phyloP scores from a whole-genome alignment of 2,329 filamentous ascomycete genomes.

The Beauveria scarabaeidicola region DNA sequence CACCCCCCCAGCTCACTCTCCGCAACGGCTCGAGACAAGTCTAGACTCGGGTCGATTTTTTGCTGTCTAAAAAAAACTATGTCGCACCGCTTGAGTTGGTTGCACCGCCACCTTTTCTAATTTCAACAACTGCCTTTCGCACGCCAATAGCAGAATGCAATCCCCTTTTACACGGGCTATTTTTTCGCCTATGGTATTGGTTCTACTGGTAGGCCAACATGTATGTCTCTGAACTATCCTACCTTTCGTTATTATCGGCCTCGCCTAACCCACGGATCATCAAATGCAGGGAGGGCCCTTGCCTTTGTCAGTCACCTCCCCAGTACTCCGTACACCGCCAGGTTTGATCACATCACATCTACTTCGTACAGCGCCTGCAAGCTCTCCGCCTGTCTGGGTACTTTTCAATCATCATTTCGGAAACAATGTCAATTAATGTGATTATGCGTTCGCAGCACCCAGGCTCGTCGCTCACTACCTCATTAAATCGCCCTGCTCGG shows the following conservation, averaged over 20 bases:
- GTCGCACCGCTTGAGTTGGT: not conserved
- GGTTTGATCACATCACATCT: not conserved
- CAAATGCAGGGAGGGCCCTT: not conserved
- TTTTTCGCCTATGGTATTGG: not conserved
- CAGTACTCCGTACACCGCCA: not conserved
- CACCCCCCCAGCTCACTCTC: not conserved
- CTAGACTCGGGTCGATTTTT: conserved; percentile 5
- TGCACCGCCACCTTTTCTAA: conserved; percentile 13
- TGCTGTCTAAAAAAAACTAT: not conserved
- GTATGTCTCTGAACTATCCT: not conserved
- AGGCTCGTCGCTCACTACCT: not conserved
- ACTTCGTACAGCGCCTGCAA: not conserved
- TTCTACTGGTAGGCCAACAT: not conserved
- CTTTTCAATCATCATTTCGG: not conserved
- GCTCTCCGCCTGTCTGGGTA: not conserved
- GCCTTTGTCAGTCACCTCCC: too few species aligned
- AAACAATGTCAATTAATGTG: not conserved
- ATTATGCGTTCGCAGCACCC: not conserved
- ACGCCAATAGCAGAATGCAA: not conserved
- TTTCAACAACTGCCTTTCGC: conserved; percentile 1
- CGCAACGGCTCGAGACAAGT: conserved; percentile 2
- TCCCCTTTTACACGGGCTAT: not conserved
- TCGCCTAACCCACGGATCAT: not conserved
- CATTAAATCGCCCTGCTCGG: conserved; percentile 2
- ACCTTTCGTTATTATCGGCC: not conserved